Conservation (phyloP, 768 basidiomycete genomes). For the Auricularia sp. region DNA sequence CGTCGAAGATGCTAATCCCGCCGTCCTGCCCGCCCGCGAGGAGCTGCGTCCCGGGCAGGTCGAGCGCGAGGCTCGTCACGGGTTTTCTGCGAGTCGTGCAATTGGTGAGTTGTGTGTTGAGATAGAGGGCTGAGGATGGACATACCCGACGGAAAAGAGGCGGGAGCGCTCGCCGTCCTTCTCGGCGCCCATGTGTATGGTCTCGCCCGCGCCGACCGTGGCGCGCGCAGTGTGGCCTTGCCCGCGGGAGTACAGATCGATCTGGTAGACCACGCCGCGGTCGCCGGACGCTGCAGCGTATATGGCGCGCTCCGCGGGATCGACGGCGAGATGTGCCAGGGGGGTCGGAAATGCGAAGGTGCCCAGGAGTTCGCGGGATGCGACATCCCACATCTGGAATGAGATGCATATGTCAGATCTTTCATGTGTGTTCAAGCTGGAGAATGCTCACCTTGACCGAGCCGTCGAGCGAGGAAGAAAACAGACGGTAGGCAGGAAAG, state of each 20-base stretch:
- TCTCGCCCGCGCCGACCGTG: constrained; percentile 57
- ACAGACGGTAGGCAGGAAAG: constrained; percentile 65
- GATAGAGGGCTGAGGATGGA: neutral
- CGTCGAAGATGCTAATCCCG: constrained; percentile 69
- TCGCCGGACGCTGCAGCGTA: constrained; percentile 66
- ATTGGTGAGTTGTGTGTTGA: neutral
- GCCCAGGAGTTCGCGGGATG: constrained; percentile 63
- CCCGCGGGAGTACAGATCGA: constrained; percentile 58
- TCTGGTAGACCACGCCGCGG: constrained; percentile 60
- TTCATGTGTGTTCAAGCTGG: constrained; percentile 1
- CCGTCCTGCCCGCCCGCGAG: constrained; percentile 73
- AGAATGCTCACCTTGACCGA: constrained; percentile 64
- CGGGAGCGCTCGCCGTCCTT: constrained; percentile 40
- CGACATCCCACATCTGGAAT: constrained; percentile 70
- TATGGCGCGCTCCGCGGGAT: constrained; percentile 77
- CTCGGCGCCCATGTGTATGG: constrained; percentile 55
- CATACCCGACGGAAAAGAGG: constrained; percentile 63
- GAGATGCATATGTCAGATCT: constrained; percentile 6
- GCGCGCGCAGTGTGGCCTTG: constrained; percentile 58
- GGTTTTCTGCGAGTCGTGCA: constrained; percentile 40
- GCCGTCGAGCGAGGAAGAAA: constrained; percentile 80
- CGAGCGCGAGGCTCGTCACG: constrained; percentile 64
- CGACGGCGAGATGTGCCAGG: constrained; percentile 62
- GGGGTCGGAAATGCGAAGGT: constrained; percentile 83
- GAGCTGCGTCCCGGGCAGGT: constrained; percentile 65